These are phyloP conservation scores for Lentinus tigrinus DNA, from an alignment of 768 basidiomycete genomes.

Conservation along the genomic window DNA sequence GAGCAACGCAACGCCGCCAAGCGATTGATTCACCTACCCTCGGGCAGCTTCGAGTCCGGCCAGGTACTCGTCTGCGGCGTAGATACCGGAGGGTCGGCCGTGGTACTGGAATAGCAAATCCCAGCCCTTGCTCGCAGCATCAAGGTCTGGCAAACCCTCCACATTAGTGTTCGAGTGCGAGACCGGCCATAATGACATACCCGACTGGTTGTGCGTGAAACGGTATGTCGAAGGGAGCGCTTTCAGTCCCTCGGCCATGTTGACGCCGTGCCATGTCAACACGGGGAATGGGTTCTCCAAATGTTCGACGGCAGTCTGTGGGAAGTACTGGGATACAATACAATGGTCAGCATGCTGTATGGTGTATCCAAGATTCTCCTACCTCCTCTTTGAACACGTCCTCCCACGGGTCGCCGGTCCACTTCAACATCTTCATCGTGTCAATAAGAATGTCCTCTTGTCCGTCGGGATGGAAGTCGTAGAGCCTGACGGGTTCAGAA, in stretches of 20 bases:
- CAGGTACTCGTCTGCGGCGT: slow-evolving; percentile 56
- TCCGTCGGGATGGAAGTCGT: slow-evolving; percentile 50
- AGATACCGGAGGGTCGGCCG: slow-evolving; percentile 55
- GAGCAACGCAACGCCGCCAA: not conserved
- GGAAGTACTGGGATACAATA: slow-evolving; percentile 39
- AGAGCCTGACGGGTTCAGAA: slow-evolving; percentile 39
- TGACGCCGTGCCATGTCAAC: slow-evolving; percentile 54
- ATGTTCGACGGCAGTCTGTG: slow-evolving; percentile 39
- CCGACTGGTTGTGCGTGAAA: slow-evolving; percentile 57
- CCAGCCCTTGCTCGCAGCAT: slow-evolving; percentile 50
- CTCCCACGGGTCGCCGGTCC: slow-evolving; percentile 54
- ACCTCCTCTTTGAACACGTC: slow-evolving; percentile 49
- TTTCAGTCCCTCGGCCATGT: slow-evolving; percentile 58
- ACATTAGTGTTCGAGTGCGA: not conserved
- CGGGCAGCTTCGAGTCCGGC: slow-evolving; percentile 54
- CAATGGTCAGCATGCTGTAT: not conserved
- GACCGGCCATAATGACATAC: slow-evolving; percentile 24
- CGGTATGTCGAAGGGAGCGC: slow-evolving; percentile 52
- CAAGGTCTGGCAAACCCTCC: slow-evolving; percentile 38
- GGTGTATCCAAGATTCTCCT: not conserved
- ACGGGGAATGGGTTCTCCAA: slow-evolving; percentile 47
- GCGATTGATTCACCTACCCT: slow-evolving; percentile 36
- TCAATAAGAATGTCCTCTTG: slow-evolving; percentile 48
- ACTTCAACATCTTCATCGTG: slow-evolving; percentile 53
- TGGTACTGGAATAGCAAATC: slow-evolving; percentile 59